These are phyloP conservation scores for Glycine latifolia DNA, from an alignment of 306 rosid species.

Conservation along the genomic window DNA sequence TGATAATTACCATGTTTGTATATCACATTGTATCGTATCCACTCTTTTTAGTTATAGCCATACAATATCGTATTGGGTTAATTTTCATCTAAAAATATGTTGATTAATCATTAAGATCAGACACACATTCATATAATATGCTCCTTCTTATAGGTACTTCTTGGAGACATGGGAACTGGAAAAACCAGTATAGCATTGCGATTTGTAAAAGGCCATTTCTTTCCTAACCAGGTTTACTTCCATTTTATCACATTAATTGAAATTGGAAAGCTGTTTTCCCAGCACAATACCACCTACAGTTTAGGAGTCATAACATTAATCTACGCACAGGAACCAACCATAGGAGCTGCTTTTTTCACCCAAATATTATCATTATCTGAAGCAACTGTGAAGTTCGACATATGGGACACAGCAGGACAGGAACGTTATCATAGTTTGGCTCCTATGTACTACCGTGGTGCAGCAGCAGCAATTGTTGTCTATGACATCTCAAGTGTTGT, in stretches of 20 bases:
- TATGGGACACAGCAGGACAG: constrained; percentile 99
- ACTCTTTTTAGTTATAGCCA: too few relatives aligned
- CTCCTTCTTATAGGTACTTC: constrained; percentile 51
- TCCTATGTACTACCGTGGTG: constrained; percentile 96
- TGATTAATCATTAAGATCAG: not conserved
- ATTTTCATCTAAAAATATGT: constrained; percentile 19
- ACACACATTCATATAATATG: constrained; percentile 5
- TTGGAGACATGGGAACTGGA: constrained; percentile 63
- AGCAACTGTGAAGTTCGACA: constrained; percentile 88
- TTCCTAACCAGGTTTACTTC: constrained; percentile 65
- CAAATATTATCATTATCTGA: constrained; percentile 81
- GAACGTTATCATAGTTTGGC: constrained; percentile 92
- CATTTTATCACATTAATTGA: not conserved
- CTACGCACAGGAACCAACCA: constrained; percentile 76
- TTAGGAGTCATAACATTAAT: not conserved
- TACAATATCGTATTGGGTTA: not conserved
- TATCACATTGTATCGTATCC: not conserved
- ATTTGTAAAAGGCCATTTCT: constrained; percentile 85
- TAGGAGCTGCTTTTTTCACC: constrained; percentile 95
- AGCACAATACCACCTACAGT: too few relatives aligned
- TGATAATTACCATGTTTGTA: not conserved
- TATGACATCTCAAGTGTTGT: constrained; percentile 79
- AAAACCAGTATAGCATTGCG: constrained; percentile 73
- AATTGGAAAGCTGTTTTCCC: constrained; percentile 8
- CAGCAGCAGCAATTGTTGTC: constrained; percentile 87